phyloP scores from a whole-genome alignment of 768 basidiomycete species.

The Rhizopogon vesiculosus region DNA sequence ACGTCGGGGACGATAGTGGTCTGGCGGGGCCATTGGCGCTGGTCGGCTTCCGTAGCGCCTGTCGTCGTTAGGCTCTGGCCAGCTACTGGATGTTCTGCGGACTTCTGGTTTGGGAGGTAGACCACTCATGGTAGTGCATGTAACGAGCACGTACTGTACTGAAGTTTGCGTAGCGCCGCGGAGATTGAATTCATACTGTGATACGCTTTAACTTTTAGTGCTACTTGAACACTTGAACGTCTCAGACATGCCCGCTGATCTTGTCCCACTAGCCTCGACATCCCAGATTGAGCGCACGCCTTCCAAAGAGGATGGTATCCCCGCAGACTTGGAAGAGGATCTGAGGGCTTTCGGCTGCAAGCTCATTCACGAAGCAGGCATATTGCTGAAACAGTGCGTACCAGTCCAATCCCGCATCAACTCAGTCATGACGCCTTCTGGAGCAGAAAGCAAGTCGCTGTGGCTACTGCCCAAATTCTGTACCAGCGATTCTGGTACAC shows the following conservation, averaged over 20 bases:
- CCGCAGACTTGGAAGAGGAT: conserved; percentile 79
- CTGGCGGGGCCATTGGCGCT: conserved; percentile 15
- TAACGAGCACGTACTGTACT: not conserved
- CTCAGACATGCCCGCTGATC: conserved; percentile 38
- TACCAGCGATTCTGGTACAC: conserved; percentile 98
- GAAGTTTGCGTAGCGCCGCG: not conserved
- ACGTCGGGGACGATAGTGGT: conserved; percentile 15
- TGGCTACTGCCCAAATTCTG: conserved; percentile 93
- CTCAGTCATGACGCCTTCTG: not conserved
- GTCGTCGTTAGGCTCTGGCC: conserved; percentile 20
- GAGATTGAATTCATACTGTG: not conserved
- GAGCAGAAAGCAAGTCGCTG: conserved; percentile 88
- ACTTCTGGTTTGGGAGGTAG: conserved; percentile 29
- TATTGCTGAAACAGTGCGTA: conserved; percentile 83
- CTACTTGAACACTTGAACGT: no score
- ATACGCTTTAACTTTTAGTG: no score
- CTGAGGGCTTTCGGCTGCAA: conserved; percentile 89
- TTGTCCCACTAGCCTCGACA: conserved; percentile 82
- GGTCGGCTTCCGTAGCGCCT: conserved; percentile 14
- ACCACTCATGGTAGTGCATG: conserved; percentile 14
- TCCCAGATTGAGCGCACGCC: conserved; percentile 77
- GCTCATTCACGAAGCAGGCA: conserved; percentile 91
- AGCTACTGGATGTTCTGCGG: conserved; percentile 11
- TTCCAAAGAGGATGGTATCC: conserved; percentile 78
- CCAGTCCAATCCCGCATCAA: not conserved